phyloP scores from a whole-genome alignment of 1,284 basidiomycete species.

The Coniophora puteana region DNA sequence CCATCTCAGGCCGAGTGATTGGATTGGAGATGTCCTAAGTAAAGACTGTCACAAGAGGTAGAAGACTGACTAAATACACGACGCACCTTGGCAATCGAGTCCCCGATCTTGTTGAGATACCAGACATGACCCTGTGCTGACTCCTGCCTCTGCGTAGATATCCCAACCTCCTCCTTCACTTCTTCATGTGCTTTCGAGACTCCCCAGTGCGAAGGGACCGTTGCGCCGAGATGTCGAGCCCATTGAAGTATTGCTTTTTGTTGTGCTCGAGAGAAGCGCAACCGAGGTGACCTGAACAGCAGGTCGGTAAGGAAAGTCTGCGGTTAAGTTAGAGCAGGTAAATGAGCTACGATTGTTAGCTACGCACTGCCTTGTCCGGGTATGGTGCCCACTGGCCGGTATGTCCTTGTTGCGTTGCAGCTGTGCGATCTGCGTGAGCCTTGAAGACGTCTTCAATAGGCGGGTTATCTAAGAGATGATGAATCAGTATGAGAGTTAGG shows the following conservation, averaged over 20 bases:
- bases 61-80: not conserved
- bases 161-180: slow-evolving; percentile 11
- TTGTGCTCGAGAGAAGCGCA: no score
- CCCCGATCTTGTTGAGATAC: slow-evolving; percentile 23
- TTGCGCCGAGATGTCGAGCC: slow-evolving; percentile 22
- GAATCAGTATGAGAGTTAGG: no score
- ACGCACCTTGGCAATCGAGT: slow-evolving; percentile 19
- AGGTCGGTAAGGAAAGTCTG: no score
- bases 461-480: no score
- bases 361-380: no score
- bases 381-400: no score
- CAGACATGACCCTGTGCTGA: slow-evolving; percentile 20
- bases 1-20: slow-evolving; percentile 18
- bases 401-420: no score
- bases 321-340: no score
- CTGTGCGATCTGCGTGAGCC: no score
- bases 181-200: slow-evolving; percentile 11
- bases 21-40: slow-evolving; percentile 30
- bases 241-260: slow-evolving; percentile 25
- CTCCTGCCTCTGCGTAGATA: slow-evolving; percentile 16
- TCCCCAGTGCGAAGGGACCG: slow-evolving; percentile 20
- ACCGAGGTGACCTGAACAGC: no score
- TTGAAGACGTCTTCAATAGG: no score
- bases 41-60: not conserved
- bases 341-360: no score